Base-by-base conservation (phyloP, 2,329 filamentous ascomycete genomes). In the Huntiella abstrusa region DNA sequence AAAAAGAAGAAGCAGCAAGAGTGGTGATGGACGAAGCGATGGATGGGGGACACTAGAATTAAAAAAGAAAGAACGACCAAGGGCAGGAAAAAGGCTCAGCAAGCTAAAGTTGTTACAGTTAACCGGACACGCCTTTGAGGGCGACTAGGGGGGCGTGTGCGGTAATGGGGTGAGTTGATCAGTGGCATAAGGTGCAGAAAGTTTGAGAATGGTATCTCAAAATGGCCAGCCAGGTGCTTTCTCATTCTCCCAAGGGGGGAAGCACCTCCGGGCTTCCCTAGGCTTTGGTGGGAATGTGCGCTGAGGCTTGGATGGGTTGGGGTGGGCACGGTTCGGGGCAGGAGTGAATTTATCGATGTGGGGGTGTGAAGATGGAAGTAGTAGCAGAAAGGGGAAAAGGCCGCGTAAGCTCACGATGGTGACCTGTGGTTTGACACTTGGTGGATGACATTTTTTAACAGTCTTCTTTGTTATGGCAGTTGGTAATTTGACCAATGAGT, bases 341-440 rank as follows among this genome's bases (percentile, higher is more conserved):
- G 22, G 22, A 6, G 22, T 28, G 22, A 28, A 28, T 28, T 28
- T 28, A 28, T 28, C 6, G 22, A 8, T 28, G 22, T 28, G 22
- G 22, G 22, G 2, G 22, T 28, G 22, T 28, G 8, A 28, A 28
- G 6, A 28, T 28, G 22, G 22, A 28, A 28, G 22, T 28, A 28
- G 22, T 22, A 15, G 16, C 33, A 19, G 36, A 40, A 45, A 45
- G 42, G 47, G 41, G 42, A 45, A 49, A 45, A 49, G 47, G 47
- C 47, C 47, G 47, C 47, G 47, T 49, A 45, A 49, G 47, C 47
- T 44, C 12, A 16, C 16, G 38, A 11, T n/a, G 13, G 28, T 16
- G n/a, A 16, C 15, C 34, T 43, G 22, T 43, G 41, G 8, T 28
- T 28, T 28, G 1, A 28, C 22, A 28, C 22, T 33, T 4, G 32